These are phyloP conservation scores for Rhizopus sp. DNA, from an alignment of 371 early-diverging fungal genomes.

Conservation along the genomic window DNA sequence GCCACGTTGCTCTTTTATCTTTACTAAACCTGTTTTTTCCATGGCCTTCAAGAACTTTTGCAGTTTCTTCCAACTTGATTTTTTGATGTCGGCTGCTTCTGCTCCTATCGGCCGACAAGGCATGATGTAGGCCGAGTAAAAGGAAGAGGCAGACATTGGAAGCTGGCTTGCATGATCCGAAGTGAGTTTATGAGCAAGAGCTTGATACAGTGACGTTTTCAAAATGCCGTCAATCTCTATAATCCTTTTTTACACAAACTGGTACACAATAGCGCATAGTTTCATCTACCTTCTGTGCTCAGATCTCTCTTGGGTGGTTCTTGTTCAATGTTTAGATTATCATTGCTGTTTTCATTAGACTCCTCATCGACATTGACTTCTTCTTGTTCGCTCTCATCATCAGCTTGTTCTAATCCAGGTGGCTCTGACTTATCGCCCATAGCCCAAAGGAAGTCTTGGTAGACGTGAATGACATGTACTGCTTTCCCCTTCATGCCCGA, in stretches of 20 bases:
- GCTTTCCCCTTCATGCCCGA: slow-evolving; percentile 74
- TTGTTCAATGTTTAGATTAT: neutral
- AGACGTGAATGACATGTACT: slow-evolving; percentile 67
- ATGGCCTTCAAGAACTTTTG: slow-evolving; percentile 73
- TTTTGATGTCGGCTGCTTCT: slow-evolving; percentile 66
- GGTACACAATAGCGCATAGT: neutral
- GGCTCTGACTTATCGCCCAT: slow-evolving; percentile 62
- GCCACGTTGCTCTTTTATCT: slow-evolving; percentile 71
- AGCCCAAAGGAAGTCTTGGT: slow-evolving; percentile 69
- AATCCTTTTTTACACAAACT: neutral
- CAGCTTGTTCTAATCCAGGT: slow-evolving; percentile 41
- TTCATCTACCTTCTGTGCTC: slow-evolving; percentile 21
- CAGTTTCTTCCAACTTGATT: slow-evolving; percentile 74
- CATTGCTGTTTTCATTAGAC: neutral
- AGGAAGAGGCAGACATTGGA: slow-evolving; percentile 64
- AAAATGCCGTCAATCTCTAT: slow-evolving; percentile 64
- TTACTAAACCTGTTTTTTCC: slow-evolving; percentile 67
- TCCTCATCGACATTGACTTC: slow-evolving; percentile 6
- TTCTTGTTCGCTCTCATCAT: slow-evolving; percentile 36
- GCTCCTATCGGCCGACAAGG: slow-evolving; percentile 60
- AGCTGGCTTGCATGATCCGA: slow-evolving; percentile 44
- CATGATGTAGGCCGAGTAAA: slow-evolving; percentile 67
- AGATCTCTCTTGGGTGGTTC: neutral
- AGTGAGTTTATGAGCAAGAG: slow-evolving; percentile 63
- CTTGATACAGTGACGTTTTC: slow-evolving; percentile 62